Conservation (phyloP, 768 basidiomycete species). For the Crucibulum laeve region DNA sequence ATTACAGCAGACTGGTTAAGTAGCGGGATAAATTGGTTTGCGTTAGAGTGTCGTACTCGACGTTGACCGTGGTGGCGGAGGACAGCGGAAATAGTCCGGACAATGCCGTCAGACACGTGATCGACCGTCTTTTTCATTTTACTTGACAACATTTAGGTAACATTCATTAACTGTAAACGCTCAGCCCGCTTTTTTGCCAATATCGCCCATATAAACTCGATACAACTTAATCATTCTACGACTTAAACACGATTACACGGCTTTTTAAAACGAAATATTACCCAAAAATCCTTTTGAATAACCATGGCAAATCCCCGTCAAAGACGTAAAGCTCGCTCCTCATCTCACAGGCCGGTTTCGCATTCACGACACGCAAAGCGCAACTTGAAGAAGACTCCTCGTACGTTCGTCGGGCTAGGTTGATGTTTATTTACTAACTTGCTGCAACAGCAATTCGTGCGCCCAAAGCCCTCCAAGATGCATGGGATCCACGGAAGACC, state of each 20-base stretch:
- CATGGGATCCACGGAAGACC: slow-evolving; percentile 87
- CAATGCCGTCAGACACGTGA: slow-evolving; percentile 20
- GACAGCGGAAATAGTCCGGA: slow-evolving; percentile 26
- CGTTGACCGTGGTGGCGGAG: slow-evolving; percentile 17
- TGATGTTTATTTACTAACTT: slow-evolving; percentile 7
- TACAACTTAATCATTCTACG: too few species aligned
- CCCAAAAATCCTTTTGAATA: background rate
- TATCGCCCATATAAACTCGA: too few species aligned
- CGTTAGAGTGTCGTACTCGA: slow-evolving; percentile 8
- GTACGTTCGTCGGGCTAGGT: slow-evolving; percentile 33
- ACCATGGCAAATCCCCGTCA: slow-evolving; percentile 94
- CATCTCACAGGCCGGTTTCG: slow-evolving; percentile 65
- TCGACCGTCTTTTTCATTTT: background rate
- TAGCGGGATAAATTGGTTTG: background rate
- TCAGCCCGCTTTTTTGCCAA: too few species aligned
- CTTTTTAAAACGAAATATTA: background rate
- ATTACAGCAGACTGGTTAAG: slow-evolving; percentile 19
- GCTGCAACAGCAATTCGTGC: slow-evolving; percentile 66
- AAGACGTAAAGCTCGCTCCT: slow-evolving; percentile 79
- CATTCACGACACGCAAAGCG: slow-evolving; percentile 74
- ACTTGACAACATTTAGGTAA: too few species aligned
- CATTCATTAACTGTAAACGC: too few species aligned
- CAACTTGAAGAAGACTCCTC: slow-evolving; percentile 73
- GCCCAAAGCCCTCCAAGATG: slow-evolving; percentile 74
- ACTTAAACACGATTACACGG: too few species aligned